Percentiles rank a stretch among this genome's conserved stretches.
These are phyloP conservation scores for Acephala macrosclerotiorum DNA, from an alignment of 2,329 filamentous ascomycete species.

Conservation along the genomic window DNA sequence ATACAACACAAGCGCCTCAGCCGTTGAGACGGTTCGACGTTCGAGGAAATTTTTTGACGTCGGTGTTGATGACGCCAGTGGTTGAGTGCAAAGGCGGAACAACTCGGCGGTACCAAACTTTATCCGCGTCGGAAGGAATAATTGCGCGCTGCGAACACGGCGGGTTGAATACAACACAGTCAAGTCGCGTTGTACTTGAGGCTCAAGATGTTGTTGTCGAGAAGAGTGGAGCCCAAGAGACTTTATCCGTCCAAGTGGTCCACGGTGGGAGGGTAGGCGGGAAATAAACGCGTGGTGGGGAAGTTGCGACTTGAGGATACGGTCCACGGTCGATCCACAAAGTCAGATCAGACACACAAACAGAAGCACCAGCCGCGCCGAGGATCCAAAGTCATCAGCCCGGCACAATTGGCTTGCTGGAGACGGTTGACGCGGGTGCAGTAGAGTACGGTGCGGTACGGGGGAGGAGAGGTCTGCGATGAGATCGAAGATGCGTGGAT, in stretches of 20 bases:
- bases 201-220: conserved; percentile 18
- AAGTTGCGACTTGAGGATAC: conserved; percentile 24
- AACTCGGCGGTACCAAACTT: not conserved
- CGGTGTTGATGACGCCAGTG: conserved; percentile 5
- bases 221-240: conserved; percentile 19
- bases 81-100: not conserved
- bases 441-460: not conserved
- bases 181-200: conserved; percentile 9
- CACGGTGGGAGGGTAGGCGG: conserved; percentile 26
- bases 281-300: conserved; percentile 39
- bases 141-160: not conserved
- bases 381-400: not conserved
- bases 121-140: not conserved
- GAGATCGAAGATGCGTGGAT: not conserved
- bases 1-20: not conserved
- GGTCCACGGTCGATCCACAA: conserved; percentile 27
- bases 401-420: conserved; percentile 2
- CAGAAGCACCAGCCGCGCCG: conserved; percentile 5
- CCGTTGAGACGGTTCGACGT: not conserved
- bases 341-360: conserved; percentile 18
- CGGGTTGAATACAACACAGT: not conserved
- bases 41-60: conserved; percentile 3
- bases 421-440: not conserved
- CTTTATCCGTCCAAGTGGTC: conserved; percentile 22
- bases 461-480: not conserved